These are phyloP conservation scores for Scutellaria minor DNA, from an alignment of 257 asterid genomes.

Conservation along the genomic window DNA sequence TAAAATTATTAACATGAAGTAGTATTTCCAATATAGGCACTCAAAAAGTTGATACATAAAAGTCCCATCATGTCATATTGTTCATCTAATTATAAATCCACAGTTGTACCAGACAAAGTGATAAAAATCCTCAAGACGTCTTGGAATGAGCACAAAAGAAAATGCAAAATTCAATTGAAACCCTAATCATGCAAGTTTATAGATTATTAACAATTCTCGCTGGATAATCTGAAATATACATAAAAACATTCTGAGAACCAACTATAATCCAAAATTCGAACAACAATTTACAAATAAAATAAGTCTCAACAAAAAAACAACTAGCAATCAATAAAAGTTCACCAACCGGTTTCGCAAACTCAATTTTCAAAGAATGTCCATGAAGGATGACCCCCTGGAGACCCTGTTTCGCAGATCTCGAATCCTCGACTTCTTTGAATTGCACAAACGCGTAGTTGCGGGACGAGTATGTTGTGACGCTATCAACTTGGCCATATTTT, in stretches of 20 bases:
- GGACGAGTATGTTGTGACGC: conserved; percentile 68
- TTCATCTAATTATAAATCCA: neutral
- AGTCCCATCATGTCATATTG: neutral
- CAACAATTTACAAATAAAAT: conserved; percentile 22
- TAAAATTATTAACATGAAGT: neutral
- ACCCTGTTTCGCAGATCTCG: conserved; percentile 70
- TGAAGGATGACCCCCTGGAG: conserved; percentile 74
- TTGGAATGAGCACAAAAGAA: neutral
- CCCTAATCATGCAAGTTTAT: conserved; percentile 16
- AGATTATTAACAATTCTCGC: conserved; percentile 11
- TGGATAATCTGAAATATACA: conserved; percentile 11
- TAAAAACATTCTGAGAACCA: neutral
- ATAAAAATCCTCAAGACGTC: neutral
- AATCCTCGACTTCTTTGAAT: conserved; percentile 66
- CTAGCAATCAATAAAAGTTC: conserved; percentile 33
- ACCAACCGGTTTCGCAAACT: conserved; percentile 98
- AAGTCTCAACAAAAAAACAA: conserved; percentile 31
- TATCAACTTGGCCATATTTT: conserved; percentile 67
- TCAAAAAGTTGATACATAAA: neutral
- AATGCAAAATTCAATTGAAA: conserved; percentile 25
- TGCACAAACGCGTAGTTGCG: conserved; percentile 82
- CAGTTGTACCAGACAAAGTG: neutral
- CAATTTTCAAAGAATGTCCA: conserved; percentile 68
- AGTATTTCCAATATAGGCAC: neutral
- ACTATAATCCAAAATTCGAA: conserved; percentile 15